phyloP scores from a whole-genome alignment of 352 stramenopile species.

The Aphanomyces astaci region DNA sequence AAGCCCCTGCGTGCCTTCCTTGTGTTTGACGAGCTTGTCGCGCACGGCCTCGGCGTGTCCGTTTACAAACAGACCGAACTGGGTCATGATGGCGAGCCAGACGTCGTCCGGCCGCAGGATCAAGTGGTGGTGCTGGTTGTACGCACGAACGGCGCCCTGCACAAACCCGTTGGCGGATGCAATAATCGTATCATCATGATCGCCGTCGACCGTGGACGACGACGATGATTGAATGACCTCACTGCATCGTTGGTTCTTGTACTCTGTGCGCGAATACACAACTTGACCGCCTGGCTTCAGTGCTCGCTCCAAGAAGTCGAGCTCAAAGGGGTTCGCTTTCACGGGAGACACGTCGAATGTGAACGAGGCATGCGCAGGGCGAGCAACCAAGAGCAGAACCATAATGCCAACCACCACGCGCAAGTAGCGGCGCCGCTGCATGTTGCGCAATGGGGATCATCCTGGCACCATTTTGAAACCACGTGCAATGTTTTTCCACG shows the following conservation, averaged over 20 bases:
- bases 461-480: too few species aligned
- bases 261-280: neutral
- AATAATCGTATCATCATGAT: neutral
- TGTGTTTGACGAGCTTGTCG: neutral
- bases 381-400: too few species aligned
- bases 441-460: too few species aligned
- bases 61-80: conserved; percentile 14
- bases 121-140: conserved; percentile 17
- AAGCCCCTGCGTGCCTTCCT: conserved; percentile 9
- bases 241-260: conserved; percentile 2
- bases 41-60: neutral
- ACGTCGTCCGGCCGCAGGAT: conserved; percentile 15
- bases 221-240: conserved; percentile 1
- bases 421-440: too few species aligned
- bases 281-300: too few species aligned
- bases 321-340: too few species aligned
- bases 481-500: too few species aligned
- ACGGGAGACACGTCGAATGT: too few species aligned
- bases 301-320: too few species aligned
- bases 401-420: too few species aligned
- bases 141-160: neutral
- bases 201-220: neutral
- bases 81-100: conserved; percentile 18
- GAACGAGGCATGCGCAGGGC: too few species aligned
- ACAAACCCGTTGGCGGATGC: conserved; percentile 3